phyloP scores from a whole-genome alignment of 345 rosid species.

The Geranium brycei region DNA sequence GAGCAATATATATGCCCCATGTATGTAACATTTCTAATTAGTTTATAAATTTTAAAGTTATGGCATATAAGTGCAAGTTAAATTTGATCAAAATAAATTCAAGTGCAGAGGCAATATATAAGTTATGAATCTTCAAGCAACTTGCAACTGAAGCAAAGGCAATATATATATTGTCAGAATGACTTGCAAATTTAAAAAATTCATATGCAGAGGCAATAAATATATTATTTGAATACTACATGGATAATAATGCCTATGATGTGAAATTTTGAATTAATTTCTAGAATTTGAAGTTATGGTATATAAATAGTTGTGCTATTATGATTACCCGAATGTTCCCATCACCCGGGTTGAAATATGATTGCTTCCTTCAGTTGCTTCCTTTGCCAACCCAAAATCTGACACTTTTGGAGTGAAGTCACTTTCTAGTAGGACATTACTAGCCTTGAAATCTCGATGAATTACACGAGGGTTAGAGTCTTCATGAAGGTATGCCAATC shows the following conservation, averaged over 20 bases:
- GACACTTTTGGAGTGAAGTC: constrained; percentile 97
- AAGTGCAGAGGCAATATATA: background rate
- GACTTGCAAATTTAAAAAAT: too few species aligned
- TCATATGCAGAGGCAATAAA: too few species aligned
- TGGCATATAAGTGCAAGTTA: too few species aligned
- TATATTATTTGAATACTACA: too few species aligned
- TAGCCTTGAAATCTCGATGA: constrained; percentile 96
- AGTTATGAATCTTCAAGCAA: too few species aligned
- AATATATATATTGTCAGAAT: too few species aligned
- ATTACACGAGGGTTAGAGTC: constrained; percentile 97
- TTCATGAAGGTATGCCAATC: constrained; percentile 97
- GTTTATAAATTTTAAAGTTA: too few species aligned
- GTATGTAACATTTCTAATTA: too few species aligned
- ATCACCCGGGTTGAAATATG: constrained; percentile 94
- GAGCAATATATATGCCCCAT: too few species aligned
- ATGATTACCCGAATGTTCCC: constrained; percentile 94
- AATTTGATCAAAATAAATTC: background rate
- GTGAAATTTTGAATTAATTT: background rate
- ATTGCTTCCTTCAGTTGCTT: constrained; percentile 98
- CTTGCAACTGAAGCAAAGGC: too few species aligned
- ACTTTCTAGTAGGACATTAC: constrained; percentile 74
- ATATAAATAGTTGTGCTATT: background rate
- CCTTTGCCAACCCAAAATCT: constrained; percentile 97
- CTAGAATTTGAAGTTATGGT: background rate
- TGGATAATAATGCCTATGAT: background rate